These are phyloP conservation scores for Exophiala dermatitidis DNA, from an alignment of 2,329 filamentous ascomycete species.

Conservation along the genomic window DNA sequence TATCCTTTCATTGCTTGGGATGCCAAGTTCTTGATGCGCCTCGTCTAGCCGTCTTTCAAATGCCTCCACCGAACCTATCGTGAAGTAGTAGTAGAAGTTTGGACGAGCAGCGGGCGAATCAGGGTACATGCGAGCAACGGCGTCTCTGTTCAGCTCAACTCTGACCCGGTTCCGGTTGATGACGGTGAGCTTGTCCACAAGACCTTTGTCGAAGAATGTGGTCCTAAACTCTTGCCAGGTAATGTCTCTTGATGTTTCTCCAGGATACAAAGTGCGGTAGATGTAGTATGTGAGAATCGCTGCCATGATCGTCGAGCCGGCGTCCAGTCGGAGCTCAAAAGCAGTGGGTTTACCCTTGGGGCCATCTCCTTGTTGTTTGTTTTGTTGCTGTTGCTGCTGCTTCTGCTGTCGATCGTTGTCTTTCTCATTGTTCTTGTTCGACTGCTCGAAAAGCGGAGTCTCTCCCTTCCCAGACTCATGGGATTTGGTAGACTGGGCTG, in stretches of 20 bases:
- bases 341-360: constrained; percentile 27
- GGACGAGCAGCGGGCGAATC: constrained; percentile 63
- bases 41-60: constrained; percentile 86
- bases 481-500: constrained; percentile 23
- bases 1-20: constrained; percentile 81
- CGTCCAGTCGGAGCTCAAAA: constrained; percentile 47
- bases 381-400: constrained; percentile 31
- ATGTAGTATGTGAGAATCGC: constrained; percentile 56
- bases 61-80: constrained; percentile 85
- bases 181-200: constrained; percentile 85
- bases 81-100: constrained; percentile 83
- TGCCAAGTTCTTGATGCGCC: constrained; percentile 78
- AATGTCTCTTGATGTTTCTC: constrained; percentile 67
- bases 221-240: constrained; percentile 96
- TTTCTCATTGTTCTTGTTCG: constrained; percentile 29
- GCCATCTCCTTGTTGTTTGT: constrained; percentile 27
- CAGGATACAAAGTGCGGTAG: constrained; percentile 59
- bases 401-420: constrained; percentile 28
- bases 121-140: constrained; percentile 63
- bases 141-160: constrained; percentile 71
- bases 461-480: constrained; percentile 15
- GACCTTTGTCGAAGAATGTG: constrained; percentile 89
- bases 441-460: constrained; percentile 22
- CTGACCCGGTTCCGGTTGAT: constrained; percentile 70
- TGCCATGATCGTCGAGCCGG: constrained; percentile 50